Conservation (phyloP, 2,329 filamentous ascomycete genomes). For the Chaetomiaceae sp. region DNA sequence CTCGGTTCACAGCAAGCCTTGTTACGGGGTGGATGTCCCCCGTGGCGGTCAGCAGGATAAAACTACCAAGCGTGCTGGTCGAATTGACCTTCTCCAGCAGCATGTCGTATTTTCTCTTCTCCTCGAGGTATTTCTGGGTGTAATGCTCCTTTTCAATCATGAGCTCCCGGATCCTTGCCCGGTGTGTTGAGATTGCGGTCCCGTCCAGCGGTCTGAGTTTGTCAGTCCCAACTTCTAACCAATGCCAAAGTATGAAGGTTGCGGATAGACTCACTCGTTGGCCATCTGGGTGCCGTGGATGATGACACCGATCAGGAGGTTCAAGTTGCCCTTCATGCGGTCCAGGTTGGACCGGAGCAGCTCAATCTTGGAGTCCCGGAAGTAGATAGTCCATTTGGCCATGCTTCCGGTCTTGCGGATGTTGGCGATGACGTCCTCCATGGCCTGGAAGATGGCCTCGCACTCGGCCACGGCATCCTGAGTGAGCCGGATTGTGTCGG, state of each 20-base stretch:
- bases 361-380: not conserved
- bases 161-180: not conserved
- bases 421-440: not conserved
- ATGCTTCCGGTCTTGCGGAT: not conserved
- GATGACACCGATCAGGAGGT: not conserved
- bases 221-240: not conserved
- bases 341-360: not conserved
- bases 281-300: conserved; percentile 2
- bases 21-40: not conserved
- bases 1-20: not conserved
- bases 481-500: not conserved
- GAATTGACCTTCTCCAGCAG: not conserved
- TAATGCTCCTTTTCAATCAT: conserved; percentile 3
- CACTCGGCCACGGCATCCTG: conserved; percentile 4
- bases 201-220: not conserved
- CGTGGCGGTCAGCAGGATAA: not conserved
- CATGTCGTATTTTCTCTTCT: not conserved
- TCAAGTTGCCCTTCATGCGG: conserved; percentile 1
- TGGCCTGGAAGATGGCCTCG: conserved; percentile 8
- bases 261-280: not conserved
- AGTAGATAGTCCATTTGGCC: not conserved
- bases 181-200: not conserved
- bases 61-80: not conserved
- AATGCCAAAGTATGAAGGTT: not conserved
- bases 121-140: not conserved